phyloP scores from a whole-genome alignment of 441 rosid genomes.

The Flueggea neowawraea region DNA sequence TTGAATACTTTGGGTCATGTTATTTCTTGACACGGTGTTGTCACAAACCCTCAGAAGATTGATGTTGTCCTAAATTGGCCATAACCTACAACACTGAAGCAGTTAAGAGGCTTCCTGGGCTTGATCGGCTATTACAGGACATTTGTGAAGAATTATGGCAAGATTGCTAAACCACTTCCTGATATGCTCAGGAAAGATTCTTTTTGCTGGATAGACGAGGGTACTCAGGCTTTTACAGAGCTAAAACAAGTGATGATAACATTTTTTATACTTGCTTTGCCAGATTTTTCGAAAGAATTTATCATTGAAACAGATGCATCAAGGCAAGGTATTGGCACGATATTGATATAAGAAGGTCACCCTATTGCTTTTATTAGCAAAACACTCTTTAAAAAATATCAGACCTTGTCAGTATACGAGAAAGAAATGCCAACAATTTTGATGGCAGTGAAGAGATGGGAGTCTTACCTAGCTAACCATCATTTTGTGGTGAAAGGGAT shows the following conservation, averaged over 20 bases:
- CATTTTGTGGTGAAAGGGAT: not conserved
- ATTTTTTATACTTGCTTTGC: not conserved
- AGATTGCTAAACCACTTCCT: not conserved
- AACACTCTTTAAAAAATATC: not conserved
- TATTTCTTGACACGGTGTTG: not conserved
- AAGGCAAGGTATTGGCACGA: not conserved
- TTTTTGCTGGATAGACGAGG: not conserved
- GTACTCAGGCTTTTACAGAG: not conserved
- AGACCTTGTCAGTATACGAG: not conserved
- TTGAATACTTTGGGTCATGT: slow-evolving; percentile 4
- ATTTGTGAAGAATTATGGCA: not conserved
- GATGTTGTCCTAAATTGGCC: not conserved
- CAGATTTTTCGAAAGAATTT: not conserved
- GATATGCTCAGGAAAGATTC: not conserved
- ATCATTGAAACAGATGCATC: slow-evolving; percentile 2
- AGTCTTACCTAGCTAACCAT: not conserved
- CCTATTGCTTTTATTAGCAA: not conserved
- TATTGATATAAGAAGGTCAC: not conserved
- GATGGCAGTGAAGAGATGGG: not conserved
- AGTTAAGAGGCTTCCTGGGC: not conserved
- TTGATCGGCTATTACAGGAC: not conserved
- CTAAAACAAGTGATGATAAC: not conserved
- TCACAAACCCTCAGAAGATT: not conserved
- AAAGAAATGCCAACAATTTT: not conserved
- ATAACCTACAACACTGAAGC: not conserved